A percentile compares a stretch with the other conserved stretches of the same genome.
phyloP scores from a whole-genome alignment of 2,329 filamentous ascomycete genomes.

The Scytalidium lignicola region DNA sequence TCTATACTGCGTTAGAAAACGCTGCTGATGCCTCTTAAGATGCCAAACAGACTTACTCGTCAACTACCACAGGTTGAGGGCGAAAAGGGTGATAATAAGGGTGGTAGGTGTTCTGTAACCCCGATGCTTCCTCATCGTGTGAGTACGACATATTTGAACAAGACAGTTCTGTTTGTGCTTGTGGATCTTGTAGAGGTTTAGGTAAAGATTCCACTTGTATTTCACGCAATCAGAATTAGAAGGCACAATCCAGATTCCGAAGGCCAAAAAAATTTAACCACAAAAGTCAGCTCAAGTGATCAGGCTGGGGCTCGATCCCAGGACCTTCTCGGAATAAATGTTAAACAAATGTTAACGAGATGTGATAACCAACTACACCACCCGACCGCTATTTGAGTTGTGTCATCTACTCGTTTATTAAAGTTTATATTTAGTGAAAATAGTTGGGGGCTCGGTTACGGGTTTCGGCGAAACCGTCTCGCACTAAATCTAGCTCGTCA shows the following conservation, averaged over 20 bases:
- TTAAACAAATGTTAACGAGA: slow-evolving; percentile 2
- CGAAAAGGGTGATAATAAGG: slow-evolving; percentile 45
- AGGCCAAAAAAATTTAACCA: background rate
- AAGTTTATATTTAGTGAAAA: background rate
- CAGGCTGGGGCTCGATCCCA: slow-evolving; percentile 4
- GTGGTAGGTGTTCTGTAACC: slow-evolving; percentile 33
- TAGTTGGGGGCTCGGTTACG: too few relatives aligned
- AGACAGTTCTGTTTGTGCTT: too few relatives aligned
- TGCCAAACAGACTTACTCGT: slow-evolving; percentile 11
- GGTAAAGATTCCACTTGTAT: too few relatives aligned
- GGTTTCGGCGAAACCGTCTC: too few relatives aligned
- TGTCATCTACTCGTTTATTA: background rate
- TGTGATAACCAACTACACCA: slow-evolving; percentile 5
- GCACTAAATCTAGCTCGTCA: too few relatives aligned
- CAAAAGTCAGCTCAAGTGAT: background rate
- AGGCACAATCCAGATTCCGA: background rate
- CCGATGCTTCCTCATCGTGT: slow-evolving; percentile 14
- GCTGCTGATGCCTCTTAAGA: slow-evolving; percentile 7
- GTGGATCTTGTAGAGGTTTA: too few relatives aligned
- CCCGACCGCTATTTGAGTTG: slow-evolving; percentile 1
- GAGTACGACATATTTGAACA: background rate
- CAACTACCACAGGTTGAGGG: slow-evolving; percentile 34
- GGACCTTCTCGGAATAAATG: slow-evolving; percentile 3
- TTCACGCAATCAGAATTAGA: too few relatives aligned
- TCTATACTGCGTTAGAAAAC: slow-evolving; percentile 1